phyloP scores from a whole-genome alignment of 805 yeast species.

The Cyberlindnera sargentensis region DNA sequence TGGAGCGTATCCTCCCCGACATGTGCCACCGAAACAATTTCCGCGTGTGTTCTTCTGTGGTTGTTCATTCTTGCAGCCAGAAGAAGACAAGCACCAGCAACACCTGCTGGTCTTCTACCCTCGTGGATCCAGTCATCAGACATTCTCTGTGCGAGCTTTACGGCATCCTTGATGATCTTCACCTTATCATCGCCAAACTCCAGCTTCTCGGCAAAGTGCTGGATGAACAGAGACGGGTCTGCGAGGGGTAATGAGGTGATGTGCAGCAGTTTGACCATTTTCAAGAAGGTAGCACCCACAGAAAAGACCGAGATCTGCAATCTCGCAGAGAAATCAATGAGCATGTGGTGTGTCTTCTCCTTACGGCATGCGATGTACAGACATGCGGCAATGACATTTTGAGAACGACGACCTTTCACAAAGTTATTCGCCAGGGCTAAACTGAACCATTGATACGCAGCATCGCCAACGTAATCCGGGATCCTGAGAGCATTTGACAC shows the following conservation, averaged over 20 bases:
- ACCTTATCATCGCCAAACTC: constrained; percentile 70
- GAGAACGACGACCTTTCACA: constrained; percentile 96
- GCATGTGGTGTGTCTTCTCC: constrained; percentile 88
- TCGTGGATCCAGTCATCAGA: constrained; percentile 91
- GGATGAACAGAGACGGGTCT: constrained; percentile 91
- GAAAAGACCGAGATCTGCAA: constrained; percentile 89
- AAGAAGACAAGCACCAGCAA: constrained; percentile 93
- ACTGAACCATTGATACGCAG: constrained; percentile 85
- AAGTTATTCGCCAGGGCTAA: constrained; percentile 82
- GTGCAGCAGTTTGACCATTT: constrained; percentile 81
- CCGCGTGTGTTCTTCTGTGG: constrained; percentile 83
- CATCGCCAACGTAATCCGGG: constrained; percentile 78
- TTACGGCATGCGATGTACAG: constrained; percentile 90
- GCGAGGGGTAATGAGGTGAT: constrained; percentile 77
- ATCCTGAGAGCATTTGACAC: constrained; percentile 75
- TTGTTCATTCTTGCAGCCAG: constrained; percentile 97
- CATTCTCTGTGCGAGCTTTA: constrained; percentile 83
- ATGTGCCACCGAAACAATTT: constrained; percentile 91
- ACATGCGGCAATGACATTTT: constrained; percentile 93
- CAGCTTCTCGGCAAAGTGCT: constrained; percentile 84
- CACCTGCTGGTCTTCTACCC: constrained; percentile 97
- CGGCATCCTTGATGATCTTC: constrained; percentile 83
- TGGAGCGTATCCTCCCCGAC: constrained; percentile 94
- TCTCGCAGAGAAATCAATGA: constrained; percentile 88
- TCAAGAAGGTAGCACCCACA: constrained; percentile 91